Base-by-base conservation (phyloP, 179 eudicot species). In the Beta corolliflora region DNA sequence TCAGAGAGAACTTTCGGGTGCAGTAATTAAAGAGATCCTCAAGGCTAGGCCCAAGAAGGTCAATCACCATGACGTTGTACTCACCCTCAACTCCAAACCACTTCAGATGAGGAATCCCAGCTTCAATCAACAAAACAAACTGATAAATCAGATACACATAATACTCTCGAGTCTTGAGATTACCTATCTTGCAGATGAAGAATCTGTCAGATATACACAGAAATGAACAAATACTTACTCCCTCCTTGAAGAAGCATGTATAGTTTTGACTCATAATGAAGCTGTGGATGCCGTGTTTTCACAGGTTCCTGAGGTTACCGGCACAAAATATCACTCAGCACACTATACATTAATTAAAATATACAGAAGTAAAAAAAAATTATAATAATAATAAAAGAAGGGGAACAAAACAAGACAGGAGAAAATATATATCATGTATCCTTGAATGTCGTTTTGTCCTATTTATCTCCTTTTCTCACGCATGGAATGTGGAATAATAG, bases 11-110 rank as follows among this genome's bases (percentile, higher is more conserved):
- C 80, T 92, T 93, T 82, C 98, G 83, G 82, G 82, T 94, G 87
- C 99, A 94, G 70, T 95, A 94, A 86, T 95, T 95, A 81, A 95
- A 95, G 23, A 95, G 87, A 81, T 95, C 98, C 84, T 95, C 99
- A 77, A 95, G 81, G 85, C 99, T 95, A 21, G 97, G 99, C 73
- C 99, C 97, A 78, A 89, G 94, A 79, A 93, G 97, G 82, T 93
- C 94, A 80, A 93, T 93, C 71, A 89, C 97, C 97, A 93, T 91
- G 60, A 87, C 88, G 88, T 87, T 93, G 88, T 93, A 86, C 74
- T 93, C 97, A 18, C 92, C 92, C 84, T 93, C 97, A 78, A 90
- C 91, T 85, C 97, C 94, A 86, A 77, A 89, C 94, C 93, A 91
- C 73, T 91, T 91, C 44, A 93, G 87, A 76, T 93, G 91, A 63